Conservation (phyloP, 805 yeast genomes). For the Saturnispora halmiae region DNA sequence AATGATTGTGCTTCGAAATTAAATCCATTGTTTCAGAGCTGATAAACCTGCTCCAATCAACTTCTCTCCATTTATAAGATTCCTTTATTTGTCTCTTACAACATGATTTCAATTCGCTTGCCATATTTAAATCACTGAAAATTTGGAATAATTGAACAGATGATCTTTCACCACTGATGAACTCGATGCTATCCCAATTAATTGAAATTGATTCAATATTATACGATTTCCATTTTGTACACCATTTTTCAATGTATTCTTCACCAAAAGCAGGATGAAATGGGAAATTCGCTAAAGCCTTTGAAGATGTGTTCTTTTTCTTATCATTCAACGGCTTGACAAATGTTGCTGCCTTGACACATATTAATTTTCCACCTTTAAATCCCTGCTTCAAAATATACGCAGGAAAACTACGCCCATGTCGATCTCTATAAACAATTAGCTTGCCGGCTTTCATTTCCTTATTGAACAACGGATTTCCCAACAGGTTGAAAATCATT, state of each 20-base stretch:
- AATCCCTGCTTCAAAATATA: constrained; percentile 35
- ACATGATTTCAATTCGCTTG: not conserved
- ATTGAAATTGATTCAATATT: constrained; percentile 17
- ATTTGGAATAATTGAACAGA: constrained; percentile 13
- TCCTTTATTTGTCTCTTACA: not conserved
- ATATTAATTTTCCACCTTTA: constrained; percentile 6
- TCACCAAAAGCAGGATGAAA: constrained; percentile 23
- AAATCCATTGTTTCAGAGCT: constrained; percentile 30
- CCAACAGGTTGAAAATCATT: constrained; percentile 40
- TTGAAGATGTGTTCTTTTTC: constrained; percentile 4
- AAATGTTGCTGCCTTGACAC: not conserved
- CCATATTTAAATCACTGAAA: not conserved
- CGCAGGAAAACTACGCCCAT: constrained; percentile 39
- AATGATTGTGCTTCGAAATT: constrained; percentile 30
- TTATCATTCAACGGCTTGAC: not conserved
- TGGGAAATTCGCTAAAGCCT: constrained; percentile 13
- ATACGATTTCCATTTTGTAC: constrained; percentile 26
- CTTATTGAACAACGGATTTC: constrained; percentile 39
- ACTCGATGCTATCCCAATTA: constrained; percentile 34
- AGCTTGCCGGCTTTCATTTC: constrained; percentile 47
- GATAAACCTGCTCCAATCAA: constrained; percentile 31
- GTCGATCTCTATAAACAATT: constrained; percentile 45
- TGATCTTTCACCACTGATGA: constrained; percentile 33
- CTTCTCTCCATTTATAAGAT: constrained; percentile 37
- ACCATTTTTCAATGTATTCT: constrained; percentile 29